Evolutionary conservation across 1,284 basidiomycete genomes (phyloP).

Genomic region (Cystobasidiaceae sp.): DNA sequence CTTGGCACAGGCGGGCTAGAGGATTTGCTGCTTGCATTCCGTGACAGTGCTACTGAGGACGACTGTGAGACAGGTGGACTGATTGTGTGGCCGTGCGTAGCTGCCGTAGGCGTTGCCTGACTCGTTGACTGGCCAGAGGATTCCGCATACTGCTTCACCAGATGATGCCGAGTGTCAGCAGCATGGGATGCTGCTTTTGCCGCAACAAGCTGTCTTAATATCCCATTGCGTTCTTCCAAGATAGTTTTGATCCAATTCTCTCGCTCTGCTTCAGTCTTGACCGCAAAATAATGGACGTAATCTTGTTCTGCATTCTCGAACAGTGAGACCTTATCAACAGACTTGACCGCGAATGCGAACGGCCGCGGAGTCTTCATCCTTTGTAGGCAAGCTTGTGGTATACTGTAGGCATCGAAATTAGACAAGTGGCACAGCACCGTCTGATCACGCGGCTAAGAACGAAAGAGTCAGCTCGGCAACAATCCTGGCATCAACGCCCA

Average conservation of each 20-base stretch:
- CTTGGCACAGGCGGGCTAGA: conserved; percentile 21
- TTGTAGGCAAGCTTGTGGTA: conserved; percentile 57
- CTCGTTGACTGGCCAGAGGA: conserved; percentile 22
- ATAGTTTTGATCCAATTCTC: conserved; percentile 35
- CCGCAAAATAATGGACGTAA: conserved; percentile 73
- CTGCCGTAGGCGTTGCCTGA: conserved; percentile 1
- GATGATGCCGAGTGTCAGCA: conserved; percentile 28
- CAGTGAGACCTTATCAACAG: conserved; percentile 70
- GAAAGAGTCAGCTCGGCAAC: background rate
- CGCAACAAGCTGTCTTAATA: conserved; percentile 19
- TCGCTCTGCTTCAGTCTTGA: conserved; percentile 61
- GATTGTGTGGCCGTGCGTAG: no score
- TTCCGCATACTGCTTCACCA: no score
- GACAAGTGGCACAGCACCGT: conserved; percentile 69
- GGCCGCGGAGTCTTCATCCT: conserved; percentile 62
- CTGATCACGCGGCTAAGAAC: conserved; percentile 69
- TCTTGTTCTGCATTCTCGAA: conserved; percentile 64
- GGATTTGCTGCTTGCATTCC: background rate
- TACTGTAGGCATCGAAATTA: conserved; percentile 74
- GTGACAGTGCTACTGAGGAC: background rate
- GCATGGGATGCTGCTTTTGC: background rate
- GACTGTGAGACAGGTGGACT: no score
- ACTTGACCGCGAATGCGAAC: conserved; percentile 77
- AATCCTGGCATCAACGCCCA: no score
- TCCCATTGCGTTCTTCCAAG: conserved; percentile 34